phyloP scores from a whole-genome alignment of 805 yeast species.

The Candida easanensis region DNA sequence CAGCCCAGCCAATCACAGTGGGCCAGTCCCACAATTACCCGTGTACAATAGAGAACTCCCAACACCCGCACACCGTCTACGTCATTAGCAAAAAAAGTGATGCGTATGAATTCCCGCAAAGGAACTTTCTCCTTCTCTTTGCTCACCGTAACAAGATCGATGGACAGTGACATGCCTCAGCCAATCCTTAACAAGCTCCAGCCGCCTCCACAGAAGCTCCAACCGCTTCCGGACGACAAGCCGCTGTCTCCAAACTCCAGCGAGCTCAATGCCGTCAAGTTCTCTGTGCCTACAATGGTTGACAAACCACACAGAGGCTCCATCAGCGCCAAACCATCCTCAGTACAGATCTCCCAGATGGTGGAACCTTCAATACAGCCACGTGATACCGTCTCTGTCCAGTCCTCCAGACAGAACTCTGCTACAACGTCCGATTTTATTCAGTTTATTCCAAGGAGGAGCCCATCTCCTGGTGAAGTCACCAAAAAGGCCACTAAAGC shows the following conservation, averaged over 20 bases:
- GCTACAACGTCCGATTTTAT: slow-evolving; percentile 20
- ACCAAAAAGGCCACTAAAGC: slow-evolving; percentile 42
- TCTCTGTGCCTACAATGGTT: slow-evolving; percentile 41
- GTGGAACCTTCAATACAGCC: slow-evolving; percentile 10
- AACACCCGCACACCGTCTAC: too few species aligned
- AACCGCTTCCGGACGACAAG: too few species aligned
- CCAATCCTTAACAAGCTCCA: slow-evolving; percentile 17
- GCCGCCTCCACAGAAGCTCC: too few species aligned
- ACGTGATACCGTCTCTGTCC: slow-evolving; percentile 13
- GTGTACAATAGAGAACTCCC: too few species aligned
- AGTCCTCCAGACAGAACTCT: slow-evolving; percentile 30
- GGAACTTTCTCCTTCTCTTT: not conserved
- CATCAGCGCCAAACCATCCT: slow-evolving; percentile 51
- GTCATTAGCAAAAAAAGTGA: too few species aligned
- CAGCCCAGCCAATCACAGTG: not conserved
- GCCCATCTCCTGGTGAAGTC: slow-evolving; percentile 23
- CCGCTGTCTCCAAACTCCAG: slow-evolving; percentile 7
- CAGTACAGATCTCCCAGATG: slow-evolving; percentile 29
- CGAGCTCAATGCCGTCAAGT: slow-evolving; percentile 36
- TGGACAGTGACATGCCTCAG: slow-evolving; percentile 16
- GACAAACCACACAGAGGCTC: slow-evolving; percentile 55
- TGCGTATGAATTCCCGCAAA: too few species aligned
- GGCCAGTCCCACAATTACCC: too few species aligned
- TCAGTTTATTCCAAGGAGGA: slow-evolving; percentile 22
- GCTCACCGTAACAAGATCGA: too few species aligned